Base-by-base conservation (phyloP, 192 early-diverging fungal species). In the Coemansia sp. region DNA sequence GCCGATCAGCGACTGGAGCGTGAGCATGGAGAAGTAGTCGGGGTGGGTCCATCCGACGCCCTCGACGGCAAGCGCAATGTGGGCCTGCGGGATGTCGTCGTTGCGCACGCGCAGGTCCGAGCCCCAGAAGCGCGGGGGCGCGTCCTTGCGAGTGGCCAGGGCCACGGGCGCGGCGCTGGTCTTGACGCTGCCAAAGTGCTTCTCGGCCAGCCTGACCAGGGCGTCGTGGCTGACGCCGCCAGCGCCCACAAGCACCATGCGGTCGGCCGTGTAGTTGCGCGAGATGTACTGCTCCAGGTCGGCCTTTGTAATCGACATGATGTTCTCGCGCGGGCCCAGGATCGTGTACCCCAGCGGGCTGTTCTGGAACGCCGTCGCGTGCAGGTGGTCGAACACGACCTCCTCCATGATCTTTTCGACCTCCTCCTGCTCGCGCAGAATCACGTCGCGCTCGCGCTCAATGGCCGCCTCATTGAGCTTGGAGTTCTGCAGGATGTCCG, bases 341-440 rank as follows among this genome's bases (percentile, higher is more conserved):
- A 97, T 97, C 48, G 96, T 97, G 72, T 87, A 87, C 33, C 96
- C 96, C 13, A 98, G 86, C 18, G 92, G 75, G 68, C 88, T 88
- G 56, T 91, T 85, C 85, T 94, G 93, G 88, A 93, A 99, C 18
- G 96, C 95, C 55, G 90, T 91, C 34, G 92, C 94, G 76, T 99
- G 96, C 83, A 99, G 83, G 65, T 99, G 95, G 73, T 99, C 96
- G 84, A 99, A 99, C 38, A 99, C 96, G 42, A 99, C 95, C 81
- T 99, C 95, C 75, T 99, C 95, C 85, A 94, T 92, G 48, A 93
- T 86, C 84, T 99, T 99, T 66, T 90, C 87, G 36, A 92, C 90
- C 73, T 93, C 90, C 74, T 97, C 92, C 66, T 94, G 89, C 85
- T 99, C 96, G 67, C 95, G 86, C 75, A 95, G 78, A 68, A 99